These are phyloP conservation scores for Leccinum rimulosum DNA, from an alignment of 768 basidiomycete genomes.

Conservation along the genomic window DNA sequence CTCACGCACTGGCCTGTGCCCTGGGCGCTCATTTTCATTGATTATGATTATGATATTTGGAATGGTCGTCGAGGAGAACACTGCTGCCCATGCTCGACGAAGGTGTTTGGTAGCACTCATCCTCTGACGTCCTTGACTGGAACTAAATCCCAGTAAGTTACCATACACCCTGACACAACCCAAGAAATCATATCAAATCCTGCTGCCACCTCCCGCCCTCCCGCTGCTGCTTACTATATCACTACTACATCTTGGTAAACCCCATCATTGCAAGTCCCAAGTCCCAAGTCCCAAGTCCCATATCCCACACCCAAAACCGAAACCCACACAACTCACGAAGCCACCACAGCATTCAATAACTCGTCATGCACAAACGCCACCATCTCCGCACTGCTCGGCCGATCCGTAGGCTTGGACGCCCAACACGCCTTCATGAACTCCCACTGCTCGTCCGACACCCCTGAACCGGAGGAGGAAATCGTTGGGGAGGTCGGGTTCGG, in stretches of 20 bases:
- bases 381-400: slow-evolving; percentile 34
- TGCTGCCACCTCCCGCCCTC: no score
- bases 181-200: background rate
- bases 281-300: background rate
- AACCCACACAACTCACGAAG: background rate
- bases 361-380: slow-evolving; percentile 18
- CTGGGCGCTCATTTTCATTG: no score
- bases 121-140: no score
- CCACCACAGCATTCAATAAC: slow-evolving; percentile 7
- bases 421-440: slow-evolving; percentile 24
- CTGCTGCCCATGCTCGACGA: no score
- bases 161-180: background rate
- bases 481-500: background rate
- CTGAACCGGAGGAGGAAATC: background rate
- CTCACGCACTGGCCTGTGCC: no score
- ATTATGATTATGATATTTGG: no score
- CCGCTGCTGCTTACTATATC: background rate
- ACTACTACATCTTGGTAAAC: background rate
- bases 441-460: slow-evolving; percentile 24
- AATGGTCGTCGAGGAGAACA: no score
- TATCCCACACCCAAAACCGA: background rate
- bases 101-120: no score
- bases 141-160: no score
- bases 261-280: no score
- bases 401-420: slow-evolving; percentile 26